These are phyloP conservation scores for Verbascum thapsus DNA, from an alignment of 257 asterid species.

Conservation along the genomic window DNA sequence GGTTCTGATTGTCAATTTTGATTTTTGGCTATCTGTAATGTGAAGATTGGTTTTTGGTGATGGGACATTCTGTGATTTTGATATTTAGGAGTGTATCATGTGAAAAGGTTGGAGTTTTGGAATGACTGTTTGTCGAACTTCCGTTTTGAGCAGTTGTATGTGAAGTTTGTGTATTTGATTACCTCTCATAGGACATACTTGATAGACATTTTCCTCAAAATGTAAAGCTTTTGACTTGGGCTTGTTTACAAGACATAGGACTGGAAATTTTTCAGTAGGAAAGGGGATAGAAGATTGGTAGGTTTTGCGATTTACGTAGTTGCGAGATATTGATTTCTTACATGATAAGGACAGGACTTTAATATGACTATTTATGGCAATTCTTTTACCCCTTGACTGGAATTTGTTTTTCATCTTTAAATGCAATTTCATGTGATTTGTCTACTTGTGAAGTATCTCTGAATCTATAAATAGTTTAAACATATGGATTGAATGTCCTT, in stretches of 20 bases:
- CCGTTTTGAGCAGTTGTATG: slow-evolving; percentile 12
- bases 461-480: background rate
- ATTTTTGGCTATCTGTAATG: slow-evolving; percentile 4
- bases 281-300: background rate
- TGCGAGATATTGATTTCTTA: slow-evolving; percentile 10
- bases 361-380: background rate
- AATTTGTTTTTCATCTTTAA: background rate
- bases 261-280: background rate
- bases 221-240: slow-evolving; percentile 17
- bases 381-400: background rate
- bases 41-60: slow-evolving; percentile 23
- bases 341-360: background rate
- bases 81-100: slow-evolving; percentile 4
- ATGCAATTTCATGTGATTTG: background rate
- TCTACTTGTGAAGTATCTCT: background rate
- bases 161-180: slow-evolving; percentile 16
- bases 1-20: slow-evolving; percentile 12
- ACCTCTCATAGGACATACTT: slow-evolving; percentile 5
- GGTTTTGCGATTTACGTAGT: background rate
- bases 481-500: background rate
- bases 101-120: slow-evolving; percentile 20
- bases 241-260: slow-evolving; percentile 19
- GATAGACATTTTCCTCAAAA: background rate
- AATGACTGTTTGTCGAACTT: slow-evolving; percentile 15
- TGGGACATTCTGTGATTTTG: slow-evolving; percentile 16